phyloP scores from a whole-genome alignment of 2,329 filamentous ascomycete genomes.

The Stenocarpella maydis region DNA sequence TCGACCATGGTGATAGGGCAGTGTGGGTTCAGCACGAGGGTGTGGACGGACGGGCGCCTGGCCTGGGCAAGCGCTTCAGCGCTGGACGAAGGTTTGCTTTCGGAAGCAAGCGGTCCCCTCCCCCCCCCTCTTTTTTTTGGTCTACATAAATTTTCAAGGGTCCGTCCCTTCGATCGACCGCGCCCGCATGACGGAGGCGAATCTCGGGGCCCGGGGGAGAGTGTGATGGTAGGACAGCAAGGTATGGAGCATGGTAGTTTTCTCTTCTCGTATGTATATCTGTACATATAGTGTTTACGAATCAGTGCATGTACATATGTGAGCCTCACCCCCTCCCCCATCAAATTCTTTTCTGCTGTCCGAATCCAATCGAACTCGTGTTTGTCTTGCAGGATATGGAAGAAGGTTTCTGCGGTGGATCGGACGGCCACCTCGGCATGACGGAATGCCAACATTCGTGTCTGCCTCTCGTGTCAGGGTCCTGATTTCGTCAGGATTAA shows the following conservation, averaged over 20 bases:
- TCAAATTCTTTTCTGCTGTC: background rate
- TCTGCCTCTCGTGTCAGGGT: slow-evolving; percentile 7
- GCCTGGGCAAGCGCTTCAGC: background rate
- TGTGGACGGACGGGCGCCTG: background rate
- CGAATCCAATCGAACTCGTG: background rate
- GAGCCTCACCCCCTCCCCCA: background rate
- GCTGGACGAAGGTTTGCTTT: slow-evolving; percentile 9
- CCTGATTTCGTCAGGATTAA: background rate
- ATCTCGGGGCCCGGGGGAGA: background rate
- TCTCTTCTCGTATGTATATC: background rate
- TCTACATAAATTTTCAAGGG: too few species aligned
- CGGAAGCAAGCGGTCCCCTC: background rate
- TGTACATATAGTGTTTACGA: background rate
- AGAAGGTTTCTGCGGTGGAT: background rate
- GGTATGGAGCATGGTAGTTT: background rate
- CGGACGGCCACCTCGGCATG: background rate
- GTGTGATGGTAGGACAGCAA: background rate
- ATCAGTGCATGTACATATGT: background rate
- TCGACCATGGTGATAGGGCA: background rate
- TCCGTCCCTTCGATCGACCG: slow-evolving; percentile 7
- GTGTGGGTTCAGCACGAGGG: background rate
- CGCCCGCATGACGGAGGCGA: slow-evolving; percentile 9
- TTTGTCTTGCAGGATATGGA: background rate
- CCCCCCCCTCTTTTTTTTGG: too few species aligned
- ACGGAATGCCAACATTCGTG: background rate